Evolutionary conservation across 805 yeast species (phyloP).

Genomic region (Metschnikowia santaceciliae): DNA sequence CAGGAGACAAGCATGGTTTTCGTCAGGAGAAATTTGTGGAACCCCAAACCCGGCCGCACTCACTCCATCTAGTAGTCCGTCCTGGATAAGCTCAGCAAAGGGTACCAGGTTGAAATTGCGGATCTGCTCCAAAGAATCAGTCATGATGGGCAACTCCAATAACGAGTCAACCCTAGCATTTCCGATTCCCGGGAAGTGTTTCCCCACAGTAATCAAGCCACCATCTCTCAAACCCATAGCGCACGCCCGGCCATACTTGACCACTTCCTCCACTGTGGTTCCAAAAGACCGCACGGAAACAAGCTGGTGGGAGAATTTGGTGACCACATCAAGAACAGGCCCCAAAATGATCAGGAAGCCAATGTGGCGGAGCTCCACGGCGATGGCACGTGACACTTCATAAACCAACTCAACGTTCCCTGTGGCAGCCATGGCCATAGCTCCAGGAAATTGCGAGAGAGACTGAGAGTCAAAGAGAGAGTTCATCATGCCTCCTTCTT

Average conservation of each 20-base stretch:
- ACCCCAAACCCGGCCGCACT: conserved; percentile 64
- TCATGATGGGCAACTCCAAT: conserved; percentile 55
- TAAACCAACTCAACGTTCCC: conserved; percentile 47
- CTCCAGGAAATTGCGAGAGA: conserved; percentile 59
- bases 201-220: conserved; percentile 53
- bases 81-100: conserved; percentile 44
- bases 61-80: conserved; percentile 48
- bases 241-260: conserved; percentile 49
- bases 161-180: conserved; percentile 56
- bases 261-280: conserved; percentile 54
- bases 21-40: conserved; percentile 56
- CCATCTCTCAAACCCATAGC: conserved; percentile 52
- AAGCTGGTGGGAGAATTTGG: conserved; percentile 51
- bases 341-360: conserved; percentile 57
- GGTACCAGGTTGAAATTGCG: conserved; percentile 49
- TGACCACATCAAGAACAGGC: conserved; percentile 59
- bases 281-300: conserved; percentile 62
- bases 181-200: conserved; percentile 67
- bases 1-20: conserved; percentile 59
- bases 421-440: conserved; percentile 60
- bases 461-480: conserved; percentile 49
- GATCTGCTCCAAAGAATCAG: conserved; percentile 51
- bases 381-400: conserved; percentile 51
- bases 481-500: conserved; percentile 63
- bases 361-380: conserved; percentile 47